phyloP scores from a whole-genome alignment of 768 basidiomycete species.

The Kondoa malvinella region DNA sequence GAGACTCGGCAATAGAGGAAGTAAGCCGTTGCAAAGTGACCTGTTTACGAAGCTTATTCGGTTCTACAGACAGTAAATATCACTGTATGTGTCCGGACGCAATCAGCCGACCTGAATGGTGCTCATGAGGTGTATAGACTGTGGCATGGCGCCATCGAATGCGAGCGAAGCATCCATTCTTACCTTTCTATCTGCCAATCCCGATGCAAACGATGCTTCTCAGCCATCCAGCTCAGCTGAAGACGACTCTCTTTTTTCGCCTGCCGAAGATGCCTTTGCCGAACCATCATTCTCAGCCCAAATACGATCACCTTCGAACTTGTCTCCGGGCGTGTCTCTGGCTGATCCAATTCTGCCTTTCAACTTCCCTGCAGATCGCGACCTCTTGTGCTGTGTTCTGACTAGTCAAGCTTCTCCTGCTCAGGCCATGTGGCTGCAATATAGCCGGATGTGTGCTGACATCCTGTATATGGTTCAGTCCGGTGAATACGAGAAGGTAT shows the following conservation, averaged over 20 bases:
- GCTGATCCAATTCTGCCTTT: not conserved
- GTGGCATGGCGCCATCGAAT: not conserved
- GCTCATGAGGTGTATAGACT: not conserved
- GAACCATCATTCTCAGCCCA: not conserved
- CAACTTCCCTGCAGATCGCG: not conserved
- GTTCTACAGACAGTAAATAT: constrained; percentile 1
- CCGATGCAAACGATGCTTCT: not conserved
- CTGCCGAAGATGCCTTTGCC: not conserved
- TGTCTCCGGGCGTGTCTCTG: not conserved
- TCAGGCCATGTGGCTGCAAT: not conserved
- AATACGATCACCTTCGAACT: not conserved
- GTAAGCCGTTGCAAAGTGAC: constrained; percentile 7
- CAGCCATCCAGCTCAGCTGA: not conserved
- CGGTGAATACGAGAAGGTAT: not conserved
- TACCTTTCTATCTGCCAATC: not conserved
- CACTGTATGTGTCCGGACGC: not conserved
- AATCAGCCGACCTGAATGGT: not conserved
- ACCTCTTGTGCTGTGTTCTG: not conserved
- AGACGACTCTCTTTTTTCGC: not conserved
- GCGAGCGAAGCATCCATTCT: not conserved
- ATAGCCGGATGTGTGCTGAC: not conserved
- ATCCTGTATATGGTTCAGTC: not conserved
- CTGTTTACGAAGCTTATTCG: not conserved
- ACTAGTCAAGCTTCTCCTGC: not conserved
- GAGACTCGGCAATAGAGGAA: constrained; percentile 15